Evolutionary conservation across 2,329 filamentous ascomycete species (phyloP).

Genomic region (Penicillium sp.): DNA sequence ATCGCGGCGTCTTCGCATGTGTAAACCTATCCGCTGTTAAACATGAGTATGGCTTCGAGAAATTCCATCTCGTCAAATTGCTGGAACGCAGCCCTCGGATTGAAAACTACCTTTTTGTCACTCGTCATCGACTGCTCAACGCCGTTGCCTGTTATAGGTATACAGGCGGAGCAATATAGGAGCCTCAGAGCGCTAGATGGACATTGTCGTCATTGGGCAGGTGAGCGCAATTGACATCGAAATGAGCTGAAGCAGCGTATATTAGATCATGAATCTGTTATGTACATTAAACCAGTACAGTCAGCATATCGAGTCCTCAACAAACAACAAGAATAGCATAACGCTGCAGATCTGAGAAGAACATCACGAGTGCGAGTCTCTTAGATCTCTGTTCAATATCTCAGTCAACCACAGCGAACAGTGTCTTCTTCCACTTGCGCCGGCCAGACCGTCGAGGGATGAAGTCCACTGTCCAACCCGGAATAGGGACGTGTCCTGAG

Average conservation of each 20-base stretch:
- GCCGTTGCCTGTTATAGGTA: conserved; percentile 26
- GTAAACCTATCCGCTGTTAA: neutral
- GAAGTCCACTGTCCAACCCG: conserved; percentile 28
- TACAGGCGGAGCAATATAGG: conserved; percentile 29
- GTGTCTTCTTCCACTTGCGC: conserved; percentile 35
- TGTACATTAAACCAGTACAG: conserved; percentile 3
- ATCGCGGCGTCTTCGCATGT: no score
- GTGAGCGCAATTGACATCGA: neutral
- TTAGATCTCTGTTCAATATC: conserved; percentile 46
- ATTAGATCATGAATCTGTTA: conserved; percentile 1
- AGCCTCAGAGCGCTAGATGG: conserved; percentile 28
- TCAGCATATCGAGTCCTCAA: neutral
- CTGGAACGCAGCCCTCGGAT: conserved; percentile 24
- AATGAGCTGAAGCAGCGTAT: neutral
- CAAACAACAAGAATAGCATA: neutral
- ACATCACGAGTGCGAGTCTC: conserved; percentile 28
- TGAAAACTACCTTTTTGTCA: conserved; percentile 41
- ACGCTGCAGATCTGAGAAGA: conserved; percentile 1
- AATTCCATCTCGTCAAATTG: neutral
- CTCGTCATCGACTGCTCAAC: conserved; percentile 39
- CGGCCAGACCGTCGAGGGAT: conserved; percentile 29
- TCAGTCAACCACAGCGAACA: conserved; percentile 36
- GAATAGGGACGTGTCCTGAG: conserved; percentile 30
- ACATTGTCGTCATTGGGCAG: conserved; percentile 28
- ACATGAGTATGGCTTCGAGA: neutral